Percentiles rank a stretch among this genome's conserved stretches.
Conservation (phyloP, 208 protist genomes). For the Tritrichomonas foetus region DNA sequence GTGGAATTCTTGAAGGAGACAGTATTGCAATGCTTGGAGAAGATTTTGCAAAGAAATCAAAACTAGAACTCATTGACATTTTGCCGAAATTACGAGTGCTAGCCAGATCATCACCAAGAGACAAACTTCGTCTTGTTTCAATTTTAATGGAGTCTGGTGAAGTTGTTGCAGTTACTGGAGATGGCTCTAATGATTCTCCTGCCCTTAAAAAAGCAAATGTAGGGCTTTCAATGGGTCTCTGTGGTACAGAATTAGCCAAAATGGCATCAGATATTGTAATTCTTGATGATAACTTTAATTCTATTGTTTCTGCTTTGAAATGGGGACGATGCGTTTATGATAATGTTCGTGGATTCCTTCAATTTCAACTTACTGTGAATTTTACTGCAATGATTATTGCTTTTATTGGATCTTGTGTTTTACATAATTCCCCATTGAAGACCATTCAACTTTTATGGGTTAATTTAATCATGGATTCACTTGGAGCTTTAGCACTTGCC, state of each 20-base stretch:
- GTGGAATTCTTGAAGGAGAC: slow-evolving; percentile 51
- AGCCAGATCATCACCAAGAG: slow-evolving; percentile 41
- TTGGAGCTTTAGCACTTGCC: slow-evolving; percentile 86
- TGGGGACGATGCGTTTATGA: too few species aligned
- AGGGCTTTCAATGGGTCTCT: slow-evolving; percentile 44
- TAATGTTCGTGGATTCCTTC: slow-evolving; percentile 90
- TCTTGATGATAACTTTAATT: slow-evolving; percentile 53
- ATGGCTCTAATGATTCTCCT: slow-evolving; percentile 82
- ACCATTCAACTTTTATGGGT: slow-evolving; percentile 95
- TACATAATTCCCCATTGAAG: slow-evolving; percentile 61
- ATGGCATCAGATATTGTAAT: slow-evolving; percentile 49
- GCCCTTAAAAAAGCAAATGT: slow-evolving; percentile 93
- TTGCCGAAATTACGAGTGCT: slow-evolving; percentile 11
- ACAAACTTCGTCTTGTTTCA: slow-evolving; percentile 42
- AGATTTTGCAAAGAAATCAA: background rate
- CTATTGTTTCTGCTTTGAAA: slow-evolving; percentile 65
- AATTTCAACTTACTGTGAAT: slow-evolving; percentile 97
- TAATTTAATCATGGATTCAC: too few species aligned
- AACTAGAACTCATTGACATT: background rate
- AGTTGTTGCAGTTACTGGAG: slow-evolving; percentile 60
- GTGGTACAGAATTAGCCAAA: slow-evolving; percentile 45
- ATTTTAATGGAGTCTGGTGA: slow-evolving; percentile 20
- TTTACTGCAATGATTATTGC: slow-evolving; percentile 79
- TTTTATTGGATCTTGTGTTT: slow-evolving; percentile 72
- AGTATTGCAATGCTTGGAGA: background rate